A percentile compares a stretch with the other conserved stretches of the same genome.
Conservation (phyloP, 495 filamentous ascomycete species). For the Xylaria scruposa region DNA sequence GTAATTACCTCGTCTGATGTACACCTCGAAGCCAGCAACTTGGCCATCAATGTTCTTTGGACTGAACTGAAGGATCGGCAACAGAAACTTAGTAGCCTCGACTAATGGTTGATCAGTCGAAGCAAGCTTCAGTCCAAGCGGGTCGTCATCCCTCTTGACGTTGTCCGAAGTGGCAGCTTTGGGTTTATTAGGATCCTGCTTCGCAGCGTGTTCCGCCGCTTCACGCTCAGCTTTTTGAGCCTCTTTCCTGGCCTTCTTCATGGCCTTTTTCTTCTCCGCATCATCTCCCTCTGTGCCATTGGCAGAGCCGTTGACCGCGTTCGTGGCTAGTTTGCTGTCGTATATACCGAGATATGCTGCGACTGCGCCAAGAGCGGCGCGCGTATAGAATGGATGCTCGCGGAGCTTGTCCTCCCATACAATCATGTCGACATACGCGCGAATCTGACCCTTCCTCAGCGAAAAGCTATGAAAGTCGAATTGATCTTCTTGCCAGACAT, state of each 20-base stretch:
- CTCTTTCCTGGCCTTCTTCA: slow-evolving; percentile 95
- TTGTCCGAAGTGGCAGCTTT: slow-evolving; percentile 59
- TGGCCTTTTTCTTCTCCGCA: slow-evolving; percentile 85
- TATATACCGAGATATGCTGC: slow-evolving; percentile 79
- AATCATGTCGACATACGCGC: slow-evolving; percentile 95
- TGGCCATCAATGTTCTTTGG: slow-evolving; percentile 85
- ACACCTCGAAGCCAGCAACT: slow-evolving; percentile 87
- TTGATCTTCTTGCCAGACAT: slow-evolving; percentile 97
- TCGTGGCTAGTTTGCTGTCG: slow-evolving; percentile 71
- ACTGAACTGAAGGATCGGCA: slow-evolving; percentile 77
- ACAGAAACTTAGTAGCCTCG: slow-evolving; percentile 87
- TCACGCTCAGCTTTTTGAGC: slow-evolving; percentile 83
- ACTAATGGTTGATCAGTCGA: slow-evolving; percentile 81
- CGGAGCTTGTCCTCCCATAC: slow-evolving; percentile 92
- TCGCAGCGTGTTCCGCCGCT: slow-evolving; percentile 73
- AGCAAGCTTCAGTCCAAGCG: slow-evolving; percentile 76
- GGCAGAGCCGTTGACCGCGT: slow-evolving; percentile 57
- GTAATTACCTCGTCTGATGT: slow-evolving; percentile 64
- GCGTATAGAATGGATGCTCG: slow-evolving; percentile 90
- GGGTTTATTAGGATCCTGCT: slow-evolving; percentile 73
- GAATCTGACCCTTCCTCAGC: slow-evolving; percentile 89
- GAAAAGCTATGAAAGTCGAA: slow-evolving; percentile 99
- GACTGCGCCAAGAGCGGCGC: slow-evolving; percentile 84
- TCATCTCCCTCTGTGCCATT: slow-evolving; percentile 63
- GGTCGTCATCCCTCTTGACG: slow-evolving; percentile 88